phyloP scores from a whole-genome alignment of 2,329 filamentous ascomycete genomes.

The Zasmidium angulare region DNA sequence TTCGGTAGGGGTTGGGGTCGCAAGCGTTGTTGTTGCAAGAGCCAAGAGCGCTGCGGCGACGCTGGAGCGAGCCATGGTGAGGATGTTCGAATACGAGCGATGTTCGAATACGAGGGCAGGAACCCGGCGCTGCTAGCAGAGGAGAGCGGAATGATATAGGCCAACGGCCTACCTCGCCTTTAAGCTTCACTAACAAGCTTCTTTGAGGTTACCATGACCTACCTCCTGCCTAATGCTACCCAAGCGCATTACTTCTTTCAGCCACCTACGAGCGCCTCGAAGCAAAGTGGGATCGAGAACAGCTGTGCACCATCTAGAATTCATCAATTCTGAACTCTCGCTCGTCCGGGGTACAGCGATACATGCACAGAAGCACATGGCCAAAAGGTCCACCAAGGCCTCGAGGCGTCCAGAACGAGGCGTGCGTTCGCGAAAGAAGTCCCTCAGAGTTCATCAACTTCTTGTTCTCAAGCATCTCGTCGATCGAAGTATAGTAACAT shows the following conservation, averaged over 20 bases:
- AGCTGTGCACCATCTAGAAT: not conserved
- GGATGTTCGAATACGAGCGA: not conserved
- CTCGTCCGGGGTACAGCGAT: not conserved
- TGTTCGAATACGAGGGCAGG: not conserved
- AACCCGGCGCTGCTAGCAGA: no score
- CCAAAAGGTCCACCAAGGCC: not conserved
- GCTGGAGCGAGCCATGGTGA: not conserved
- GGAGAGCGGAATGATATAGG: not conserved
- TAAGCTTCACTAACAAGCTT: not conserved
- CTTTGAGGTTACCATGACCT: not conserved
- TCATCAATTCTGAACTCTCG: not conserved
- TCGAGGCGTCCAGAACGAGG: not conserved
- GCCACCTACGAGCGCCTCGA: no score
- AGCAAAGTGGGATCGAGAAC: not conserved
- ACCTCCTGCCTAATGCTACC: not conserved
- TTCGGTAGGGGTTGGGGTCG: conserved; percentile 19
- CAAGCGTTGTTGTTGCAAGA: conserved; percentile 14
- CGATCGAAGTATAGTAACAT: not conserved
- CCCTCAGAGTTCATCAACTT: not conserved
- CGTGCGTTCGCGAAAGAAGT: not conserved
- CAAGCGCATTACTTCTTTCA: not conserved
- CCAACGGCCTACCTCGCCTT: not conserved
- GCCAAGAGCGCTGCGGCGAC: not conserved
- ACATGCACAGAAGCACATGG: not conserved
- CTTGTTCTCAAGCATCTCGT: not conserved